phyloP scores from a whole-genome alignment of 441 rosid genomes.

The Pelargonium fulgidum region DNA sequence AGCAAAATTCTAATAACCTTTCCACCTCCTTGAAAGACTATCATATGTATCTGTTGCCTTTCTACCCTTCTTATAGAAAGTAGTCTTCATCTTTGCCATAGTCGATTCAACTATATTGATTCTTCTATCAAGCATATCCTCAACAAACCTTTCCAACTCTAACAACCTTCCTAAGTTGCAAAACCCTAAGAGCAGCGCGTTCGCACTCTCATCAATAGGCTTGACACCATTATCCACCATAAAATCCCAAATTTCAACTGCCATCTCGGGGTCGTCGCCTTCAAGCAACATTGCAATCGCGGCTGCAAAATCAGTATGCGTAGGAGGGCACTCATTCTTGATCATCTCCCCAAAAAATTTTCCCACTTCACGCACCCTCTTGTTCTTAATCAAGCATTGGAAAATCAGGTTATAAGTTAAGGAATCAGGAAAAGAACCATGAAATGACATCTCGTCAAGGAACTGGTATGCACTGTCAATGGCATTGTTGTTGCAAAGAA shows the following conservation, averaged over 20 bases:
- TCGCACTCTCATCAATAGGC: slow-evolving; percentile 42
- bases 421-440: slow-evolving; percentile 50
- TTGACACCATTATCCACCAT: slow-evolving; percentile 34
- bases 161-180: slow-evolving; percentile 39
- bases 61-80: slow-evolving; percentile 32
- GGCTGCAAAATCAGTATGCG: slow-evolving; percentile 32
- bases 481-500: slow-evolving; percentile 39
- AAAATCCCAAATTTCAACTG: slow-evolving; percentile 50
- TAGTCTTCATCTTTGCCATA: slow-evolving; percentile 39
- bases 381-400: slow-evolving; percentile 38
- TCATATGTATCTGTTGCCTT: slow-evolving; percentile 42
- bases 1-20: slow-evolving; percentile 20
- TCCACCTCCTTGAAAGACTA: slow-evolving; percentile 42
- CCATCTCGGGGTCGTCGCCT: slow-evolving; percentile 47
- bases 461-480: slow-evolving; percentile 33
- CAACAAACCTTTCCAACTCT: slow-evolving; percentile 36
- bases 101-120: slow-evolving; percentile 37
- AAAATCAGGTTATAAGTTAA: slow-evolving; percentile 45
- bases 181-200: slow-evolving; percentile 43
- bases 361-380: slow-evolving; percentile 34
- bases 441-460: slow-evolving; percentile 43
- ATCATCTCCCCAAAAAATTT: slow-evolving; percentile 48
- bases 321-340: slow-evolving; percentile 48
- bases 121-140: slow-evolving; percentile 43
- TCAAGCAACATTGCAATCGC: slow-evolving; percentile 41